phyloP scores from a whole-genome alignment of 257 asterid species.

The Gentiana macrophylla region DNA sequence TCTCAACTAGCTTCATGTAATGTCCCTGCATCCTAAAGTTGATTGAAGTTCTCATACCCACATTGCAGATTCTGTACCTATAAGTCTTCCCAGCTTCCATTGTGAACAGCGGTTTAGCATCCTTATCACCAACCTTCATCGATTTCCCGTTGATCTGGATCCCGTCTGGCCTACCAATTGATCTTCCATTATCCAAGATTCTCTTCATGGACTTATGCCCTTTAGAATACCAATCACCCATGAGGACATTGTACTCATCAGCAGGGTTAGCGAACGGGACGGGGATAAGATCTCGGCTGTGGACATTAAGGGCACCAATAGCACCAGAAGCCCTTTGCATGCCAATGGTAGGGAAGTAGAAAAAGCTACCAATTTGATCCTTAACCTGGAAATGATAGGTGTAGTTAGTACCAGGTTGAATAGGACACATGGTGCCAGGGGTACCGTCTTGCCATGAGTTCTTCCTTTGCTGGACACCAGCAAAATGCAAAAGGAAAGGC shows the following conservation, averaged over 20 bases:
- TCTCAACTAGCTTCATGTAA: constrained; percentile 29
- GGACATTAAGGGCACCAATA: constrained; percentile 31
- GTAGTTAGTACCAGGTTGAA: constrained; percentile 34
- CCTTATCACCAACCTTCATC: constrained; percentile 17
- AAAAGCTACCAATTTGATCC: constrained; percentile 45
- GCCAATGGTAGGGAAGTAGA: constrained; percentile 37
- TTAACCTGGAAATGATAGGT: constrained; percentile 42
- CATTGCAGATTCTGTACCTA: constrained; percentile 37
- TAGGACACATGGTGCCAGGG: constrained; percentile 42
- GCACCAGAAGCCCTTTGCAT: constrained; percentile 40
- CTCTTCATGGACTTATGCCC: constrained; percentile 36
- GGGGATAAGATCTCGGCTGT: constrained; percentile 40
- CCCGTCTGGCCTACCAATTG: constrained; percentile 38
- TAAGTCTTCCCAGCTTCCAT: constrained; percentile 44
- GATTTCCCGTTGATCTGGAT: constrained; percentile 35
- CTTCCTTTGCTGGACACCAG: constrained; percentile 40
- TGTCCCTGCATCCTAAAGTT: constrained; percentile 42
- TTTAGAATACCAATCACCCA: constrained; percentile 48
- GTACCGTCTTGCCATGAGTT: constrained; percentile 54
- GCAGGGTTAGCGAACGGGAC: constrained; percentile 34
- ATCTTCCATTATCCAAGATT: constrained; percentile 24
- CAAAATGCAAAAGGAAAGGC: constrained; percentile 36
- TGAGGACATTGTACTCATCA: constrained; percentile 24
- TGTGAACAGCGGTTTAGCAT: constrained; percentile 21
- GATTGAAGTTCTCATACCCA: constrained; percentile 35